These are phyloP conservation scores for Trifolium fragiferum DNA, from an alignment of 306 rosid genomes.

Conservation along the genomic window DNA sequence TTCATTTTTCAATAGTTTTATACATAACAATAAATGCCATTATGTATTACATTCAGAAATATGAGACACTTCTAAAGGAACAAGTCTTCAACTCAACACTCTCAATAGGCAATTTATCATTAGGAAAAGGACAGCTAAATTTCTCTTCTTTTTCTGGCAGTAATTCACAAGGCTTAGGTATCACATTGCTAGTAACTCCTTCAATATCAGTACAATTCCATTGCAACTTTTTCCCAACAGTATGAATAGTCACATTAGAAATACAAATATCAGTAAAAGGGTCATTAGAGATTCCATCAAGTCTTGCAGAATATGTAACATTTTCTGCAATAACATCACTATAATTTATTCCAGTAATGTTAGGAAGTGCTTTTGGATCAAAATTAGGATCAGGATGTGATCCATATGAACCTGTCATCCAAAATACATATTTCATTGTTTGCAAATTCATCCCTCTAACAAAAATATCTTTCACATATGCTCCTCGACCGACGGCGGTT, in stretches of 20 bases:
- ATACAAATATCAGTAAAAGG: too few relatives aligned
- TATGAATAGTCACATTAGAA: too few relatives aligned
- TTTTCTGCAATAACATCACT: too few relatives aligned
- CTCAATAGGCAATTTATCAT: background rate
- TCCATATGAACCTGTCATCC: slow-evolving; percentile 2
- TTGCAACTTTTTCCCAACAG: too few relatives aligned
- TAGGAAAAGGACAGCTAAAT: background rate
- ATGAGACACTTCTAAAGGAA: too few relatives aligned
- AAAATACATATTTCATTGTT: background rate
- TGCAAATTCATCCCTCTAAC: background rate
- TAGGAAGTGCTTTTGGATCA: background rate
- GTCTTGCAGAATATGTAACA: too few relatives aligned
- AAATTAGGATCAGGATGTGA: background rate
- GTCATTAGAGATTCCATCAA: too few relatives aligned
- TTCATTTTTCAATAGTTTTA: too few relatives aligned
- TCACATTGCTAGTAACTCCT: background rate
- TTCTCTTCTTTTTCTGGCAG: background rate
- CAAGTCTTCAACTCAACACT: background rate
- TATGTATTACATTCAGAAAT: background rate
- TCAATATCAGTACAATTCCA: too few relatives aligned
- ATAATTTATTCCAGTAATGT: background rate
- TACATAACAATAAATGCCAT: too few relatives aligned
- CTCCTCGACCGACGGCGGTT: background rate
- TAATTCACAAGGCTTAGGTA: background rate
- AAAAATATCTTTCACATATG: background rate